These are phyloP conservation scores for Penicillium hesseltinei DNA, from an alignment of 2,329 filamentous ascomycete genomes.

Conservation along the genomic window DNA sequence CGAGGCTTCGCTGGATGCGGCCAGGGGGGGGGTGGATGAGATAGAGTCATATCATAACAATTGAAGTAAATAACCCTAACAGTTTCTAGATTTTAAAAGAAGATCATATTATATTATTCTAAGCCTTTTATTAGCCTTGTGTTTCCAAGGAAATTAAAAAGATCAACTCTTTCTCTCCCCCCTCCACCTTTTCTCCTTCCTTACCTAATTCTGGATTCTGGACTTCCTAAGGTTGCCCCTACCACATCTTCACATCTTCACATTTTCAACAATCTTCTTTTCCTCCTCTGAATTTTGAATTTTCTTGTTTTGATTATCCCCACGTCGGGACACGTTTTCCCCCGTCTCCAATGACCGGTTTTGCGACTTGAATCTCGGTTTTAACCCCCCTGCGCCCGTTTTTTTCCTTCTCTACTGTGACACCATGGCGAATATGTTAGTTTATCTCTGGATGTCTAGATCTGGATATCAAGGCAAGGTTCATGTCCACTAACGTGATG, in stretches of 20 bases:
- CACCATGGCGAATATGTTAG: slow-evolving; percentile 26
- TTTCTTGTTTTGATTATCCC: background rate
- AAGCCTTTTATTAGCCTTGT: background rate
- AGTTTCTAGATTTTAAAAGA: background rate
- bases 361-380: background rate
- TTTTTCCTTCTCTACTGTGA: background rate
- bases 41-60: slow-evolving; percentile 5
- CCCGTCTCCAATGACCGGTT: slow-evolving; percentile 1
- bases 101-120: background rate
- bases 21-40: slow-evolving; percentile 15
- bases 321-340: background rate
- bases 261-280: background rate
- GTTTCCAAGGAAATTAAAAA: background rate
- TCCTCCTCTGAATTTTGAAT: background rate
- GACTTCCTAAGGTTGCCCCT: slow-evolving; percentile 6
- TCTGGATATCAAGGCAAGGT: background rate
- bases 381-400: slow-evolving; percentile 2
- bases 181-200: slow-evolving; percentile 16
- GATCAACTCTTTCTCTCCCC: background rate
- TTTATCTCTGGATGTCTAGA: background rate
- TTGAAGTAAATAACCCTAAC: background rate
- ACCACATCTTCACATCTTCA: background rate
- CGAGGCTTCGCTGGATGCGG: slow-evolving; percentile 18
- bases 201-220: slow-evolving; percentile 16
- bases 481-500: slow-evolving; percentile 9